Conservation (phyloP, 768 basidiomycete genomes). For the Lanmaoa pseudosensibilis region DNA sequence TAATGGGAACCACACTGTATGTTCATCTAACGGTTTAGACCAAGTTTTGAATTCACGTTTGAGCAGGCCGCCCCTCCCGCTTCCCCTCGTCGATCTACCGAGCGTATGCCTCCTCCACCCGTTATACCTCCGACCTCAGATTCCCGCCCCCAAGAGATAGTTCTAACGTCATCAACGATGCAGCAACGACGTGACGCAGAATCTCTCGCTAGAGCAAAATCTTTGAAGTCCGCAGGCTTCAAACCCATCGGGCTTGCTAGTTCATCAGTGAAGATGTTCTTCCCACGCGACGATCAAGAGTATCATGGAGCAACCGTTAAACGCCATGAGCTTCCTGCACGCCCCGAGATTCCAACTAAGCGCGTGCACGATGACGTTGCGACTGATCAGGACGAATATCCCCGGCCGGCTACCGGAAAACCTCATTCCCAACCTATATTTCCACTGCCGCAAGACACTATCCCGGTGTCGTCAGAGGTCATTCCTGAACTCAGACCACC, state of each 20-base stretch:
- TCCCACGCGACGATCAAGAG: conserved; percentile 78
- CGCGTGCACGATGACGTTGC: conserved; percentile 25
- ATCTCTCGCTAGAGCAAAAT: conserved; percentile 21
- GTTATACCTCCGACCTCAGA: conserved; percentile 23
- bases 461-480: conserved; percentile 6
- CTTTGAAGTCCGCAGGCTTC: conserved; percentile 52
- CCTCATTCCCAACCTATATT: not conserved
- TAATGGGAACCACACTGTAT: conserved; percentile 41
- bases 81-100: conserved; percentile 28
- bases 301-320: conserved; percentile 31
- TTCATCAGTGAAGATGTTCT: conserved; percentile 71
- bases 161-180: conserved; percentile 3
- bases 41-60: conserved; percentile 11
- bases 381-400: conserved; percentile 23
- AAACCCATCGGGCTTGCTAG: conserved; percentile 60
- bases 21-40: not conserved
- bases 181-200: conserved; percentile 20
- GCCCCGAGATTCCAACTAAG: conserved; percentile 30
- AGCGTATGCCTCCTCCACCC: conserved; percentile 37
- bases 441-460: conserved; percentile 9
- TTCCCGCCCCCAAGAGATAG: conserved; percentile 14
- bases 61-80: conserved; percentile 18
- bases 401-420: conserved; percentile 5
- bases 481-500: conserved; percentile 14
- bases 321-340: conserved; percentile 16